Conservation (phyloP, 441 rosid species). For the Populus hybrid region DNA sequence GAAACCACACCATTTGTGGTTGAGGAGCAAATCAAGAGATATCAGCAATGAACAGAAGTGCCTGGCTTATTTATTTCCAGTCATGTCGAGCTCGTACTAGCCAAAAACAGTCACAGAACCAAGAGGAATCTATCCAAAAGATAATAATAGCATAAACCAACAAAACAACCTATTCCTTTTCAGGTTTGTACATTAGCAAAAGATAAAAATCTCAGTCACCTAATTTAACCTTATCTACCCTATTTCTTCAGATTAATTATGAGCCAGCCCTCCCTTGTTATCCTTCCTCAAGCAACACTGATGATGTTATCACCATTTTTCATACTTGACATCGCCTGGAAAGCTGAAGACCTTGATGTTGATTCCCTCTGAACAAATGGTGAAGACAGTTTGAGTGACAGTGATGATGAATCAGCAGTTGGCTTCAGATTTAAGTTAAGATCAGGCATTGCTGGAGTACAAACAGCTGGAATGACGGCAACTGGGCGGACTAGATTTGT, state of each 20-base stretch:
- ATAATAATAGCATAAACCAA: slow-evolving; percentile 11
- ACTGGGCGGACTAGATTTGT: slow-evolving; percentile 30
- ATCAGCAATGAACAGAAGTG: slow-evolving; percentile 2
- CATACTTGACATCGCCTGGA: slow-evolving; percentile 42
- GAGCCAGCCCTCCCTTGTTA: slow-evolving; percentile 13
- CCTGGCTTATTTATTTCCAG: slow-evolving; percentile 34
- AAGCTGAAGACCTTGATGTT: slow-evolving; percentile 44
- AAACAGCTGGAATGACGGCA: slow-evolving; percentile 29
- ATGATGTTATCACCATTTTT: slow-evolving; percentile 58
- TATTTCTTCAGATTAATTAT: slow-evolving; percentile 22
- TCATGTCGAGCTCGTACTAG: slow-evolving; percentile 13
- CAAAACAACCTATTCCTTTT: slow-evolving; percentile 12
- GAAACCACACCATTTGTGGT: slow-evolving; percentile 15
- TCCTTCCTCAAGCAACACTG: slow-evolving; percentile 53
- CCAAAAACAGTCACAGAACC: slow-evolving; percentile 3
- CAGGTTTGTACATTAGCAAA: slow-evolving; percentile 42
- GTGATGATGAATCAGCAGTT: slow-evolving; percentile 21
- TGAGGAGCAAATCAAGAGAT: slow-evolving; percentile 8
- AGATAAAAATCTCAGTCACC: slow-evolving; percentile 25
- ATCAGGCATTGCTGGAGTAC: slow-evolving; percentile 25
- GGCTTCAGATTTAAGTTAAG: slow-evolving; percentile 42
- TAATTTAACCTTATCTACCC: slow-evolving; percentile 26
- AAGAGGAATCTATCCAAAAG: slow-evolving; percentile 12
- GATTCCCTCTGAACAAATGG: slow-evolving; percentile 39
- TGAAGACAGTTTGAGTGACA: slow-evolving; percentile 53